Conservation (phyloP, 192 early-diverging fungal genomes). For the Coemansia sp. region DNA sequence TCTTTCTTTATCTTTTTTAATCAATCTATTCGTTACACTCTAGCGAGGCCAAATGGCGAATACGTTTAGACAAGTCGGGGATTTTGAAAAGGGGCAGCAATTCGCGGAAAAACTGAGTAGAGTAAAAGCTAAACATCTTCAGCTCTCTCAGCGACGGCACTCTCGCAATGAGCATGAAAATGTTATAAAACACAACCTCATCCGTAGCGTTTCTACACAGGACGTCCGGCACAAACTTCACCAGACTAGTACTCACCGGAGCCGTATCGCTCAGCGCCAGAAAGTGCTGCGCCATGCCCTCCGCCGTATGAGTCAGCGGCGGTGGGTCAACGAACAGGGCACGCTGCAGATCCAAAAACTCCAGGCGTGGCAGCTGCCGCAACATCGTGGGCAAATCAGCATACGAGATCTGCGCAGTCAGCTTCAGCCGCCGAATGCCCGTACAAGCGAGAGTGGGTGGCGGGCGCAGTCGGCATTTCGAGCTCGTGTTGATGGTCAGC, state of each 20-base stretch:
- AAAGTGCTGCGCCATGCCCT: slow-evolving; percentile 34
- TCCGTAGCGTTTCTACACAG: slow-evolving; percentile 29
- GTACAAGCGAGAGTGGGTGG: slow-evolving; percentile 28
- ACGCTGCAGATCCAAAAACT: slow-evolving; percentile 33
- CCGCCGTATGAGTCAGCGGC: slow-evolving; percentile 21
- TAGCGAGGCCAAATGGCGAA: slow-evolving; percentile 32
- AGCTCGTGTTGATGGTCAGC: slow-evolving; percentile 14
- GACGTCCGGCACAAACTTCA: slow-evolving; percentile 35
- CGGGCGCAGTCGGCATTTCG: slow-evolving; percentile 25
- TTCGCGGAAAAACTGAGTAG: slow-evolving; percentile 29
- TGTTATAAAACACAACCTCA: slow-evolving; percentile 39
- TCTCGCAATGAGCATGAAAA: slow-evolving; percentile 36
- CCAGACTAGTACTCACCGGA: slow-evolving; percentile 39
- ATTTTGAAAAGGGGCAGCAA: slow-evolving; percentile 40
- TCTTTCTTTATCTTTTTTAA: too few species aligned
- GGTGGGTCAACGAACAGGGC: slow-evolving; percentile 26
- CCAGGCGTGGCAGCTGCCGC: slow-evolving; percentile 28
- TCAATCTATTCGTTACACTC: slow-evolving; percentile 23
- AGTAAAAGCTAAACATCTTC: slow-evolving; percentile 39
- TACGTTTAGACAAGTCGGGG: slow-evolving; percentile 22
- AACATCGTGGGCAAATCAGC: slow-evolving; percentile 23
- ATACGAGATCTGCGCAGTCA: slow-evolving; percentile 26
- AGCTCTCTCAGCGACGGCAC: slow-evolving; percentile 38
- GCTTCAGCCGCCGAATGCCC: slow-evolving; percentile 13
- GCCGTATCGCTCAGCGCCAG: slow-evolving; percentile 17